Conservation (phyloP, 176 grass and related monocot genomes). For the Thinopyrum elongatum region DNA sequence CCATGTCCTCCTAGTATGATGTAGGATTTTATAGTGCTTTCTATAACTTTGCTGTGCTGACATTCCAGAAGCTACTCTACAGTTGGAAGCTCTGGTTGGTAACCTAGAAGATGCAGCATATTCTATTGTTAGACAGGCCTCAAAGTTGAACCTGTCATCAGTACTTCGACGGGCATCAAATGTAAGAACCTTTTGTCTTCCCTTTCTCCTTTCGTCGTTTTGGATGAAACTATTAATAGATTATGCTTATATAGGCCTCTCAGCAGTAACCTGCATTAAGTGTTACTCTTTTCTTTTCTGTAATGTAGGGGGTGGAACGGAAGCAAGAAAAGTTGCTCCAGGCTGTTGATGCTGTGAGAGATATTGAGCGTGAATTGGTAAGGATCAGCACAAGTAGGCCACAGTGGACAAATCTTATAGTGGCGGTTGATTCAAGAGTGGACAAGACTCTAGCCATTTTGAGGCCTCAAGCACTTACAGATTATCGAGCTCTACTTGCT, state of each 20-base stretch:
- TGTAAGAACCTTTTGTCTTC: slow-evolving; percentile 30
- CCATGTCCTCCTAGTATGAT: background rate
- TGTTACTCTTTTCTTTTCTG: background rate
- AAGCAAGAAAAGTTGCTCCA: slow-evolving; percentile 72
- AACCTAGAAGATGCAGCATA: slow-evolving; percentile 88
- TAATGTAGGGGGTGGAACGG: slow-evolving; percentile 47
- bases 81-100: slow-evolving; percentile 93
- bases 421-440: slow-evolving; percentile 90
- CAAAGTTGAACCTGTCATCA: slow-evolving; percentile 47
- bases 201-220: background rate
- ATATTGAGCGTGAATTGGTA: slow-evolving; percentile 68
- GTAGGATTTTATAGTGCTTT: slow-evolving; percentile 19
- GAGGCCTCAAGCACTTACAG: slow-evolving; percentile 71
- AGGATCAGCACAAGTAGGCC: slow-evolving; percentile 48
- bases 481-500: slow-evolving; percentile 81
- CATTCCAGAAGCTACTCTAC: slow-evolving; percentile 83
- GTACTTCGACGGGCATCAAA: slow-evolving; percentile 29
- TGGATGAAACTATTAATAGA: background rate
- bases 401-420: slow-evolving; percentile 68
- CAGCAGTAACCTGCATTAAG: background rate
- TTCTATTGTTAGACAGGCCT: slow-evolving; percentile 57
- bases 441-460: slow-evolving; percentile 76
- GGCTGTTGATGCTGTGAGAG: slow-evolving; percentile 59
- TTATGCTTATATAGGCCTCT: background rate
- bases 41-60: slow-evolving; percentile 55